phyloP scores from a whole-genome alignment of 306 rosid species.

The Vachellia collinsii region DNA sequence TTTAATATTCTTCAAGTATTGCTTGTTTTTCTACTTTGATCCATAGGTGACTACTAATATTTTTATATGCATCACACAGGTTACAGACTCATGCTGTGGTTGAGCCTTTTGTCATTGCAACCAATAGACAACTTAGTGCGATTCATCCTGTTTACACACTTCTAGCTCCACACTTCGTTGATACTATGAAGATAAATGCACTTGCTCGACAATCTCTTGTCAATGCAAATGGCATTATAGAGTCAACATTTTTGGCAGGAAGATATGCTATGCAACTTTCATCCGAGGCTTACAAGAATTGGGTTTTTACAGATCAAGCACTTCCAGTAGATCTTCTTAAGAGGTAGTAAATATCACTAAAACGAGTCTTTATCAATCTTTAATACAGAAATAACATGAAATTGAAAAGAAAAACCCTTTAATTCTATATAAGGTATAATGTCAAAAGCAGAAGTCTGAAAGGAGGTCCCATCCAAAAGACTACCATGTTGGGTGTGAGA shows the following conservation, averaged over 20 bases:
- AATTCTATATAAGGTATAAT: too few relatives aligned
- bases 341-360: background rate
- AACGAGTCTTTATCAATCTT: background rate
- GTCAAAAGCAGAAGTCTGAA: too few relatives aligned
- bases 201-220: background rate
- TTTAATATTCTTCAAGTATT: background rate
- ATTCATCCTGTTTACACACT: background rate
- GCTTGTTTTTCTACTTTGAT: background rate
- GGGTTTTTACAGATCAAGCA: background rate
- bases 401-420: too few relatives aligned
- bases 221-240: background rate
- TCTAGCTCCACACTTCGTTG: background rate
- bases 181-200: constrained; percentile 15
- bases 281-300: background rate
- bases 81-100: background rate
- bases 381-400: background rate
- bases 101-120: constrained; percentile 2
- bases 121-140: background rate
- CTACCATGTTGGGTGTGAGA: too few relatives aligned
- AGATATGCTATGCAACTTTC: background rate
- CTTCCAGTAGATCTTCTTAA: background rate
- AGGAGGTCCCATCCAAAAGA: too few relatives aligned
- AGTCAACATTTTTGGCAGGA: constrained; percentile 6
- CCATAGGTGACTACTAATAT: background rate
- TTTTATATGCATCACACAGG: background rate